phyloP scores from a whole-genome alignment of 371 early-diverging fungal genomes.

The Apophysomyces sp. region DNA sequence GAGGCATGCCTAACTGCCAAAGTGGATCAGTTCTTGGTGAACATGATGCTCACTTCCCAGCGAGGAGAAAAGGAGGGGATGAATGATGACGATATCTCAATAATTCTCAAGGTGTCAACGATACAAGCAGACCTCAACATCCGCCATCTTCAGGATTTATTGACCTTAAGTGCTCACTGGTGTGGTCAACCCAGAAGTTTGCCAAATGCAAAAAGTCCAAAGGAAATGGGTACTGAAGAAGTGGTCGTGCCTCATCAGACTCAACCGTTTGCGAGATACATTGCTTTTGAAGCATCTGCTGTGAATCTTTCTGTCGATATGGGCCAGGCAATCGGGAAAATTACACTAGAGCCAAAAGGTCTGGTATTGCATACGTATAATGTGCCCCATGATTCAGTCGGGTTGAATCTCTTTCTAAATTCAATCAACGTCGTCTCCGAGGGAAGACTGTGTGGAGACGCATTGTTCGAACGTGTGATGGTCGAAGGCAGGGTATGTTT shows the following conservation, averaged over 20 bases:
- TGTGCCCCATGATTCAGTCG: slow-evolving; percentile 44
- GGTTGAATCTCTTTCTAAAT: slow-evolving; percentile 40
- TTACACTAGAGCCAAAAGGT: slow-evolving; percentile 48
- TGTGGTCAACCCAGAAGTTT: slow-evolving; percentile 31
- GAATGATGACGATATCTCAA: slow-evolving; percentile 50
- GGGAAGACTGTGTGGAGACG: slow-evolving; percentile 60
- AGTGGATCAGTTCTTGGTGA: slow-evolving; percentile 60
- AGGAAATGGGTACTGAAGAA: background rate
- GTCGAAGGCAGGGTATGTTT: slow-evolving; percentile 16
- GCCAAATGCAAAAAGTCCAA: background rate
- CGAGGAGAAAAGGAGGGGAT: slow-evolving; percentile 16
- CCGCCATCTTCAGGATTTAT: slow-evolving; percentile 77
- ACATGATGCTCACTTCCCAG: slow-evolving; percentile 56
- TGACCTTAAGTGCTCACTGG: slow-evolving; percentile 73
- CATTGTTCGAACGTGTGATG: slow-evolving; percentile 29
- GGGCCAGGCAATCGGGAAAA: slow-evolving; percentile 77
- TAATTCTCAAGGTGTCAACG: slow-evolving; percentile 59
- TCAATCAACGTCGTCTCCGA: slow-evolving; percentile 48
- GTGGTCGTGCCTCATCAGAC: slow-evolving; percentile 9
- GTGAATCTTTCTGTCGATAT: slow-evolving; percentile 66
- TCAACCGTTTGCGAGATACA: slow-evolving; percentile 51
- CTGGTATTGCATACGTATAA: slow-evolving; percentile 46
- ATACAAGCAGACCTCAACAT: slow-evolving; percentile 65
- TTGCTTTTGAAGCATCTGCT: slow-evolving; percentile 47
- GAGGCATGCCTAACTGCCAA: slow-evolving; percentile 72